A percentile compares a stretch with the other conserved stretches of the same genome.
Evolutionary conservation across 1,284 basidiomycete species (phyloP).

Genomic region (Microbotryum lychnidis-dioicae): DNA sequence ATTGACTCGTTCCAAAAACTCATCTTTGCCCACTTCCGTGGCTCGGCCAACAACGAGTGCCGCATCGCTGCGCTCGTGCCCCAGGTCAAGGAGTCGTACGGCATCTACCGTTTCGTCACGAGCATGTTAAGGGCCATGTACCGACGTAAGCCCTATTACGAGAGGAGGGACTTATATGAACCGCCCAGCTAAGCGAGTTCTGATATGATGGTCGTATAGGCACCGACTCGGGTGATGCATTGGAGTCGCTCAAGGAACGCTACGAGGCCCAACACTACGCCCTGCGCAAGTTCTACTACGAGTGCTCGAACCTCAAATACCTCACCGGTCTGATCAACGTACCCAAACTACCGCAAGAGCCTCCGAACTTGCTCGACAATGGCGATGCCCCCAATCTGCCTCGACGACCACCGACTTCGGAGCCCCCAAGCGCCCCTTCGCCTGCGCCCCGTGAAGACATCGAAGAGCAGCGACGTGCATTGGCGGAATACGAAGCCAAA

Average conservation of each 20-base stretch:
- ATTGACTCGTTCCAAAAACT: conserved; percentile 96
- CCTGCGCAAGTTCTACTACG: conserved; percentile 91
- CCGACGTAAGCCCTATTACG: conserved; percentile 54
- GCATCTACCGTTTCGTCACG: conserved; percentile 93
- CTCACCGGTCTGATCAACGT: conserved; percentile 92
- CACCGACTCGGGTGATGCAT: conserved; percentile 73
- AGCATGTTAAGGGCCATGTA: conserved; percentile 95
- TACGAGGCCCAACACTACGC: conserved; percentile 82
- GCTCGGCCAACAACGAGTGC: conserved; percentile 87
- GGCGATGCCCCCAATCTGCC: conserved; percentile 80
- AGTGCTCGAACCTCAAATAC: conserved; percentile 94
- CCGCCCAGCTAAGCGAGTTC: neutral
- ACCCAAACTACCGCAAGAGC: conserved; percentile 89
- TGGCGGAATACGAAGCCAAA: conserved; percentile 95
- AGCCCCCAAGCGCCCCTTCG: conserved; percentile 22
- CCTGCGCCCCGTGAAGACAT: conserved; percentile 53
- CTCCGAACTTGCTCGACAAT: conserved; percentile 78
- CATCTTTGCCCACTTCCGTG: conserved; percentile 84
- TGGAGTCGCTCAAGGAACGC: conserved; percentile 74
- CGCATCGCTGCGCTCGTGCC: conserved; percentile 88
- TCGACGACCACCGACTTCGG: conserved; percentile 51
- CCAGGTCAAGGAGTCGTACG: conserved; percentile 92
- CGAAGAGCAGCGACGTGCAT: conserved; percentile 85
- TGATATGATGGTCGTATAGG: conserved; percentile 46
- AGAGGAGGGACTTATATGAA: neutral